These are phyloP conservation scores for Entomortierella lignicola DNA, from an alignment of 192 early-diverging fungal species.

Conservation along the genomic window DNA sequence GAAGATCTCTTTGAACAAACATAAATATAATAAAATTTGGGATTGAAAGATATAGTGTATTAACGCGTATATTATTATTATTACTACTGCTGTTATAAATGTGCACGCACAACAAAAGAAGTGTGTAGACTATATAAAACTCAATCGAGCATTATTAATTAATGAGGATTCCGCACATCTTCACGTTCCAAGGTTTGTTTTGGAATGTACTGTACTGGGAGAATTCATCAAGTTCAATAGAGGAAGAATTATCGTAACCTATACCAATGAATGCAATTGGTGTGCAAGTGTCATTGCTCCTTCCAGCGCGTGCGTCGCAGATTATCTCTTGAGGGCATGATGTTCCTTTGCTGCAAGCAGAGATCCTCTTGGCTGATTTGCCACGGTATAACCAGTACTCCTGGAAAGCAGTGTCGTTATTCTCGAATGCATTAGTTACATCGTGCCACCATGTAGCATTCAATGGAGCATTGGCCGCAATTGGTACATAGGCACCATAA, in stretches of 20 bases:
- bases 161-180: slow-evolving; percentile 13
- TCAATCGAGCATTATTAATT: too few species aligned
- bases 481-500: slow-evolving; percentile 22
- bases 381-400: slow-evolving; percentile 51
- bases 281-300: slow-evolving; percentile 20
- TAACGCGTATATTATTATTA: too few species aligned
- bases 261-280: background rate
- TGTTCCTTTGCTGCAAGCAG: background rate
- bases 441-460: slow-evolving; percentile 61
- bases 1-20: slow-evolving; percentile 20
- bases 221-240: too few species aligned
- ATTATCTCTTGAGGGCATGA: slow-evolving; percentile 15
- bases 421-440: slow-evolving; percentile 54
- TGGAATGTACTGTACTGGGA: background rate
- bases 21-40: slow-evolving; percentile 1
- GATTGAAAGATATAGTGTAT: background rate
- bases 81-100: too few species aligned
- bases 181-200: slow-evolving; percentile 27
- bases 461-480: slow-evolving; percentile 25
- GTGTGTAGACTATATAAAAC: too few species aligned
- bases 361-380: slow-evolving; percentile 39
- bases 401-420: slow-evolving; percentile 41
- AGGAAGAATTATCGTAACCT: background rate
- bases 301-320: slow-evolving; percentile 24
- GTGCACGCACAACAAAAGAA: too few species aligned